A percentile compares a stretch with the other conserved stretches of the same genome.
These are phyloP conservation scores for Phaffia tasmanica DNA, from an alignment of 768 basidiomycete genomes.

Conservation along the genomic window DNA sequence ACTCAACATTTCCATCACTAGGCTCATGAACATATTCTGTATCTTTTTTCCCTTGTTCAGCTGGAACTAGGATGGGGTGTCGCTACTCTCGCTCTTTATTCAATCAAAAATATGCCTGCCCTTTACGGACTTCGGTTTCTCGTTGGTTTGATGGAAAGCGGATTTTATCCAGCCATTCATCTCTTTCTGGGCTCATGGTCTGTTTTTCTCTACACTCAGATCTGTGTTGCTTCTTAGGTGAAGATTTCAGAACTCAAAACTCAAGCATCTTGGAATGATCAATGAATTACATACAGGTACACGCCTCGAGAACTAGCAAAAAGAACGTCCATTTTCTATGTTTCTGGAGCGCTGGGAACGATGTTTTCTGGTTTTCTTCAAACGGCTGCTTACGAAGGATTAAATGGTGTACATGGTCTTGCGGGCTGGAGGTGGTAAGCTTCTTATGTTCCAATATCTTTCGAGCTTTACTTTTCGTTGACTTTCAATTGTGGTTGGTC, in stretches of 20 bases:
- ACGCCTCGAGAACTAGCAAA: slow-evolving; percentile 33
- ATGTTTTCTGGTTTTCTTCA: slow-evolving; percentile 58
- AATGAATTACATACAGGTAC: slow-evolving; percentile 25
- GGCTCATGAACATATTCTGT: too few species aligned
- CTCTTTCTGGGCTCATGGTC: slow-evolving; percentile 32
- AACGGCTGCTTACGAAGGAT: slow-evolving; percentile 49
- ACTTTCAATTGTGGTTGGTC: background rate
- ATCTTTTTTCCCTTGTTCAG: background rate
- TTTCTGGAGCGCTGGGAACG: slow-evolving; percentile 52
- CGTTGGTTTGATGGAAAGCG: slow-evolving; percentile 33
- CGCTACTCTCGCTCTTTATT: slow-evolving; percentile 31
- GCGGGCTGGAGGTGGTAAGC: slow-evolving; percentile 20
- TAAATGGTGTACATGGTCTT: slow-evolving; percentile 24
- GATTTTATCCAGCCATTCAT: slow-evolving; percentile 35
- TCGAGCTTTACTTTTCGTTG: background rate
- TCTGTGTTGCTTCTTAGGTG: too few species aligned
- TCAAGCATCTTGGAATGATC: background rate
- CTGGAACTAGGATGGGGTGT: slow-evolving; percentile 33
- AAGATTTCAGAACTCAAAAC: too few species aligned
- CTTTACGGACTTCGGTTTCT: slow-evolving; percentile 34
- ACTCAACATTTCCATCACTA: too few species aligned
- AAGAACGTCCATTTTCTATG: slow-evolving; percentile 40
- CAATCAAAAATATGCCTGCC: slow-evolving; percentile 30
- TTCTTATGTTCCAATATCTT: background rate
- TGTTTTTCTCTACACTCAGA: background rate